Conservation (phyloP, 148 eudicot genomes). For the Cornus suecica region DNA sequence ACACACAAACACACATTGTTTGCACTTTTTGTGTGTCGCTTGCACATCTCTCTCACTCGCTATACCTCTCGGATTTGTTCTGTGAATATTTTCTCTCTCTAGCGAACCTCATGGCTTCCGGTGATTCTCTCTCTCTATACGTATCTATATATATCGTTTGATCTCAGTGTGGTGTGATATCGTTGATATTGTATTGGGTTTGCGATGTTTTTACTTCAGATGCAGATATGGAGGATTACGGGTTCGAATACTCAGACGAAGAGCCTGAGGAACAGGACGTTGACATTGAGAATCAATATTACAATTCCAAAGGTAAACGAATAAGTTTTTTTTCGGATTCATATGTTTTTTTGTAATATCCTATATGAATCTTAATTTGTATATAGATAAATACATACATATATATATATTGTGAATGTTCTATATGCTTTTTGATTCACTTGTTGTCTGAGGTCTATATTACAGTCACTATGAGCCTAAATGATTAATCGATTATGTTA, state of each 20-base stretch:
- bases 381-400: too few species aligned
- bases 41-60: too few species aligned
- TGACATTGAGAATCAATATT: slow-evolving; percentile 94
- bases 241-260: slow-evolving; percentile 94
- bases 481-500: neutral
- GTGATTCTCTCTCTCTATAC: slow-evolving; percentile 9
- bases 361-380: neutral
- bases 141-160: neutral
- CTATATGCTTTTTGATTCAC: neutral
- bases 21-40: too few species aligned
- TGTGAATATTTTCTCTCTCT: too few species aligned
- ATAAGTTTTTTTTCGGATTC: slow-evolving; percentile 1
- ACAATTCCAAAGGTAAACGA: slow-evolving; percentile 80
- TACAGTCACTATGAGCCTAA: neutral
- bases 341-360: neutral
- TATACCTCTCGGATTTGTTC: too few species aligned
- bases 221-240: slow-evolving; percentile 99
- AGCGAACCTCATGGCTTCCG: slow-evolving; percentile 11
- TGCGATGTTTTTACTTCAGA: slow-evolving; percentile 35
- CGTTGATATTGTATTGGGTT: neutral
- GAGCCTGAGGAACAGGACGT: slow-evolving; percentile 96
- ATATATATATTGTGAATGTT: neutral
- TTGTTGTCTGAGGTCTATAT: neutral
- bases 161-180: neutral
- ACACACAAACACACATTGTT: too few species aligned